Evolutionary conservation across 495 filamentous ascomycete species (phyloP), one percentile per base, ranked within the genome.

Genomic region (Lentithecium fluviatile): DNA sequence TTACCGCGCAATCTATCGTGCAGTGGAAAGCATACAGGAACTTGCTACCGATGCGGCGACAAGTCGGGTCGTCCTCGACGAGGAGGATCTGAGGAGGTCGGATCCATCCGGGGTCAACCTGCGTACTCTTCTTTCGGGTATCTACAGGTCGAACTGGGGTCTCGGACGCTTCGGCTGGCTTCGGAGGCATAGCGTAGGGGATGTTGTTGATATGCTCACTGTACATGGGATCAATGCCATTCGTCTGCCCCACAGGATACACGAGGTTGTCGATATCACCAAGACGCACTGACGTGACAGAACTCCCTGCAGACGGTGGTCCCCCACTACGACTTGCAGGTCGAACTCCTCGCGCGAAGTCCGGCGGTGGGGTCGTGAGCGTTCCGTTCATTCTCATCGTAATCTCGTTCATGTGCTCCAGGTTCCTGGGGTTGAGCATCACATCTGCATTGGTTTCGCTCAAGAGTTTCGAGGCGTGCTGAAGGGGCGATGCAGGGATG

Each of bases 21-120:
- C 94, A 97, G 53, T 87, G 83, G 70, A 96, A 92, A 13, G 87
- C 87, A 56, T 89, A 88, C 37, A 98, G 77, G 72, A 97, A 97
- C 74, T 97, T 97, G 47, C 89, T 86, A 36, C 95, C 94, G 64
- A 98, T 97, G 52, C 93, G 82, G 34, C 91, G 85, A 72, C 94
- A 97, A 1, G 92, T 97, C 50, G 85, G 87, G 73, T 98, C 94
- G 71, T 98, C 94, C 71, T 98, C 94, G 34, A 98, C 94, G 43
- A 98, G 81, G 56, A 98, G 77, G 58, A 98, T 91, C 52, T 87
- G 83, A 0, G 94, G 94, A 63, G 86, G 85, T 63, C 87, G 84
- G 19, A 85, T 75, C 92, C 92, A 97, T 6, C 83, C 86, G 19
- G 87, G 86, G 58, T 90, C 88, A n/a, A 86, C 77, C 57, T 83